Evolutionary conservation across 129 eudicot genomes (phyloP), one percentile per base, ranked within the genome.

Genomic region (Oenanthe sinensis): DNA sequence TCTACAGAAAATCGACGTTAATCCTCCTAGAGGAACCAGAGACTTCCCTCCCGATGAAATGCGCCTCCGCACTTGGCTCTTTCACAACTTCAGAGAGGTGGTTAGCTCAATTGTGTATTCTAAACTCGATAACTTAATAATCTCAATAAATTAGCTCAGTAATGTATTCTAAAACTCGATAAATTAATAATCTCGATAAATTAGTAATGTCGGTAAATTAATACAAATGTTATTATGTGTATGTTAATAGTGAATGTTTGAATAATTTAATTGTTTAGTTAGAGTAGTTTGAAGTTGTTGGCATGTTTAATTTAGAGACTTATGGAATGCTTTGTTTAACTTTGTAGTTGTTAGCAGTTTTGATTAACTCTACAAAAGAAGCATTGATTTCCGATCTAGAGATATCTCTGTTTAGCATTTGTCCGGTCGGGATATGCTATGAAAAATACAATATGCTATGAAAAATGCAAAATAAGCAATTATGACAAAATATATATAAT

Each of bases 11-110:
- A 92, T 95, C 62, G 99, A 95, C 42, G 99, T 90, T 12, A 95
- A 95, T 86, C 99, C 99, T 26, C 99, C 99, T 72, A 91, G 89
- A 87, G 99, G 99, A 5, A 95, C 99, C 55, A 62, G 99, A 13
- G 99, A 95, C 76, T 95, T 95, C 83, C 99, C 99, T 43, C 99
- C 99, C 0, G 99, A 95, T 49, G 99, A 95, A 36, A 90, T 95
- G 99, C 91, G 99, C 52, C 88, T 95, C 3, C 90, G 99, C 63
- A 90, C 52, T 83, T 95, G 99, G 99, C 93, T 95, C 2, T 95
- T 95, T 79, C 71, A 88, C 42, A 83, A 95, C 80, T 95, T 95
- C 81, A 84, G 87, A 77, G 86, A 95, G 96, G 99, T 91, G 39
- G 74, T 75, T 9, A 9, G 24, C 26, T 22, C 24, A 2, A 2